Conservation (phyloP, 129 eudicot genomes). For the Ambrosia trifida region DNA sequence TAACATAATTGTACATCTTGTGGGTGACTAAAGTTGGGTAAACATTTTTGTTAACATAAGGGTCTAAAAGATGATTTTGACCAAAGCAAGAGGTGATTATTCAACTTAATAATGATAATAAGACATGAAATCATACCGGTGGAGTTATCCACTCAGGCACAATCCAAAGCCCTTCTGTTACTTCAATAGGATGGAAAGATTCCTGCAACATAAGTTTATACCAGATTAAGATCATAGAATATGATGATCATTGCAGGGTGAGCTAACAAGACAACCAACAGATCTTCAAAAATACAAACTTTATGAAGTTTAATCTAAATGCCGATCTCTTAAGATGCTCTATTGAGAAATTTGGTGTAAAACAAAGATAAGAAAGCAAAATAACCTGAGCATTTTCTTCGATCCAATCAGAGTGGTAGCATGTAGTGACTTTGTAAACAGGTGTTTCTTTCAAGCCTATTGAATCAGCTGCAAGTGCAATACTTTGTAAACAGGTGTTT, state of each 20-base stretch:
- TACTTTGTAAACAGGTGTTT: too few relatives aligned
- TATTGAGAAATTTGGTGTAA: neutral
- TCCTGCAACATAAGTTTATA: conserved; percentile 51
- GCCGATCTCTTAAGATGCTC: neutral
- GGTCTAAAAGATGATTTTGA: neutral
- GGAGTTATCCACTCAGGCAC: conserved; percentile 91
- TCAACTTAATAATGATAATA: conserved; percentile 9
- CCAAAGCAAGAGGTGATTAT: neutral
- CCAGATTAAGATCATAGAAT: neutral
- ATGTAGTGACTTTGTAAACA: too few relatives aligned
- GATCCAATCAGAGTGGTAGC: conserved; percentile 83
- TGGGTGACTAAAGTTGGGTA: too few relatives aligned
- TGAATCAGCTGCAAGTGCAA: conserved; percentile 71
- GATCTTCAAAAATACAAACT: neutral
- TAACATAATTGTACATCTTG: too few relatives aligned
- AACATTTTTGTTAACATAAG: neutral
- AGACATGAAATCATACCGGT: conserved; percentile 54
- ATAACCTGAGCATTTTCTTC: conserved; percentile 64
- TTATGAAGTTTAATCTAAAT: conserved; percentile 4
- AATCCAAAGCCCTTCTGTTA: conserved; percentile 76
- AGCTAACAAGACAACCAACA: neutral
- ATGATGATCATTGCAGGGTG: conserved; percentile 10
- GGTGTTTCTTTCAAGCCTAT: too few relatives aligned
- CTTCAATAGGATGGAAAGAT: conserved; percentile 79
- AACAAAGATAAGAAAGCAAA: conserved; percentile 5